Conservation (phyloP, 495 filamentous ascomycete genomes). For the Penicillium silybi region DNA sequence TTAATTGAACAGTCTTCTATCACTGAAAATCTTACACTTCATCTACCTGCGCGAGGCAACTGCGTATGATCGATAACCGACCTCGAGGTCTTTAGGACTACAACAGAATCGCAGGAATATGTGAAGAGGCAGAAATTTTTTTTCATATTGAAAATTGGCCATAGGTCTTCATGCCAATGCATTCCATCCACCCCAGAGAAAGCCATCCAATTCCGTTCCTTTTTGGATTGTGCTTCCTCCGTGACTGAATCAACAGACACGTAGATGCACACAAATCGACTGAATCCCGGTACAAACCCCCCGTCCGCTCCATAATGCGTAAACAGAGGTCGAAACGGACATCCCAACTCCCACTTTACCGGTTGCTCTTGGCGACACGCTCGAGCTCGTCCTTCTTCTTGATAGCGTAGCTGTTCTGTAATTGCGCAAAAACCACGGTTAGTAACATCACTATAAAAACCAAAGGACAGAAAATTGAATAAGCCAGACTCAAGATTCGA, state of each 20-base stretch:
- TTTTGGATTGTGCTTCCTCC: conserved; percentile 40
- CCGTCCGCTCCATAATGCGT: conserved; percentile 48
- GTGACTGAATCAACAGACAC: conserved; percentile 46
- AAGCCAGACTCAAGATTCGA: neutral
- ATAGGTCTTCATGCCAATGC: conserved; percentile 44
- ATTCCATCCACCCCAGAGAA: conserved; percentile 46
- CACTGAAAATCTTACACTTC: neutral
- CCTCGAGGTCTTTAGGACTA: neutral
- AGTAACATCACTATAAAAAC: neutral
- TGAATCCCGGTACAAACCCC: conserved; percentile 45
- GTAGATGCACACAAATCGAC: conserved; percentile 46
- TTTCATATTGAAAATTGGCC: conserved; percentile 31
- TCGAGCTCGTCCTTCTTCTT: conserved; percentile 99
- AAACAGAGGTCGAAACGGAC: conserved; percentile 47
- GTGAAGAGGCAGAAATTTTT: conserved; percentile 30
- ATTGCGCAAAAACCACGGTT: neutral
- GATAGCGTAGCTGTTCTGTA: conserved; percentile 92
- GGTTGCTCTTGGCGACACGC: conserved; percentile 99
- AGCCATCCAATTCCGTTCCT: conserved; percentile 42
- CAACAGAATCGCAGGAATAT: neutral
- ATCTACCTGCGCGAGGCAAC: neutral
- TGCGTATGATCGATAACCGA: neutral
- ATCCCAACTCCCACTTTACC: conserved; percentile 62
- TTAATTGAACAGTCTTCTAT: neutral
- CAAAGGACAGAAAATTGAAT: neutral